These are phyloP conservation scores for Globisporangium nunn DNA, from an alignment of 352 stramenopile species.

Conservation along the genomic window DNA sequence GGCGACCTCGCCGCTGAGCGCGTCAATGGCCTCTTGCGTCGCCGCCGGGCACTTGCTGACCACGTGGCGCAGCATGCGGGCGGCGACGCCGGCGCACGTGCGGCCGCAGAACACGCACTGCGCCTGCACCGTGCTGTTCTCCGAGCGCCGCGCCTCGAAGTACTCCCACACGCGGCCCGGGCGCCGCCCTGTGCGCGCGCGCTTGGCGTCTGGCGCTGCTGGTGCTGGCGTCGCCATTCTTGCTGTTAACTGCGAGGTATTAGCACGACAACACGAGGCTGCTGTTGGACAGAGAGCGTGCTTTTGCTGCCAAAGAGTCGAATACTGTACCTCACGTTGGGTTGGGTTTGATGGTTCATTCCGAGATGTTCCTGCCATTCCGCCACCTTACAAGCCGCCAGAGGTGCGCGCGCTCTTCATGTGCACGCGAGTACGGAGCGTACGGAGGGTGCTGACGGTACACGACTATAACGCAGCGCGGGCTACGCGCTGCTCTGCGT, in stretches of 20 bases:
- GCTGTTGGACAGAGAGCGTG: too few relatives aligned
- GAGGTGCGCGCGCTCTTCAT: conserved; percentile 21
- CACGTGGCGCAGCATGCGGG: conserved; percentile 46
- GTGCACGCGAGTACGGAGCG: too few relatives aligned
- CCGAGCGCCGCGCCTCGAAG: conserved; percentile 35
- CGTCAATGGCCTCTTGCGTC: conserved; percentile 17
- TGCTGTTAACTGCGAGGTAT: too few relatives aligned
- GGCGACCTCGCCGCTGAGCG: conserved; percentile 13
- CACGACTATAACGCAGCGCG: conserved; percentile 18
- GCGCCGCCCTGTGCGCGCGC: conserved; percentile 18
- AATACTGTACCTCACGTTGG: background rate
- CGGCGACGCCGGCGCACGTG: conserved; percentile 36
- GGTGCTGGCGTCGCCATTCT: background rate
- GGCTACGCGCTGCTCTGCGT: conserved; percentile 61
- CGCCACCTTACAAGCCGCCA: conserved; percentile 49
- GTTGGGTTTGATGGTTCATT: too few relatives aligned
- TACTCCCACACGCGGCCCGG: conserved; percentile 42
- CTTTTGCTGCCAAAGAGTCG: background rate
- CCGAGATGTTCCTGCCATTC: conserved; percentile 41
- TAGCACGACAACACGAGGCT: too few relatives aligned
- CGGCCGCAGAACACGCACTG: conserved; percentile 39
- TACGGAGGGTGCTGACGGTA: background rate
- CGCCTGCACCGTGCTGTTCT: conserved; percentile 40
- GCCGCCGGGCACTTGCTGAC: conserved; percentile 31
- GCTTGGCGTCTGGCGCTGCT: background rate